Evolutionary conservation across 1,284 basidiomycete species (phyloP), one percentile per base, ranked within the genome.

Genomic region (Mycosarcoma mackinlayi): DNA sequence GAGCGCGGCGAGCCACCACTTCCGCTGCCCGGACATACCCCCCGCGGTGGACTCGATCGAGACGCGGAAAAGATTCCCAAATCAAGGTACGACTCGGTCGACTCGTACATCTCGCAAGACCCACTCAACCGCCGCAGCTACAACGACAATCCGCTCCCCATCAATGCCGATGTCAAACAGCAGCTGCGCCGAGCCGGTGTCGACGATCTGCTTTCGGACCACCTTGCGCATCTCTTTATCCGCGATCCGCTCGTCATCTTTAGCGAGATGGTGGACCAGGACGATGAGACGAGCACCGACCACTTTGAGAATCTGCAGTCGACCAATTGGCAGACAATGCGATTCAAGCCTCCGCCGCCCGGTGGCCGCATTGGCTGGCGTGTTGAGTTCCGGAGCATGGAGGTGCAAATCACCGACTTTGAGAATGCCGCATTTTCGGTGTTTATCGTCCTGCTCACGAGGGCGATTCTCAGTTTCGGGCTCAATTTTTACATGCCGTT

Each of bases 281-380:
- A 98, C 82, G 93, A 98, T 82, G 84, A 86, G 37, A 86, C 86
- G 24, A 94, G 91, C 62, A 93, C 88, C 73, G 96, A 98, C 80
- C 96, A 99, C 83, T 98, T 98, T 77, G 96, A 99, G 91, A 98
- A 98, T 80, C 90, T 98, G 31, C 96, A 98, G 88, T 96, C 94
- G 6, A 98, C 96, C 9, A 98, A 98, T 83, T 99, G 96, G 96
- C 96, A 98, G 85, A 98, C 96, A 0, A 87, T 99, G 55, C 89
- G 96, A 28, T 98, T 99, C 88, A 99, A 99, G 84, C 96, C 96
- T 6, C 96, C 96, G 7, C 82, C 79, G 33, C 90, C 91, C 1
- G 90, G 92, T 57, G 93, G 93, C 2, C 83, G 88, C 18, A 98
- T 98, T 60, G 96, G 96, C 25, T 99, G 96, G 96, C 88, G 96